A percentile compares a stretch with the other conserved stretches of the same genome.
These are phyloP conservation scores for Cytidiella melzeri DNA, from an alignment of 768 basidiomycete genomes.

Conservation along the genomic window DNA sequence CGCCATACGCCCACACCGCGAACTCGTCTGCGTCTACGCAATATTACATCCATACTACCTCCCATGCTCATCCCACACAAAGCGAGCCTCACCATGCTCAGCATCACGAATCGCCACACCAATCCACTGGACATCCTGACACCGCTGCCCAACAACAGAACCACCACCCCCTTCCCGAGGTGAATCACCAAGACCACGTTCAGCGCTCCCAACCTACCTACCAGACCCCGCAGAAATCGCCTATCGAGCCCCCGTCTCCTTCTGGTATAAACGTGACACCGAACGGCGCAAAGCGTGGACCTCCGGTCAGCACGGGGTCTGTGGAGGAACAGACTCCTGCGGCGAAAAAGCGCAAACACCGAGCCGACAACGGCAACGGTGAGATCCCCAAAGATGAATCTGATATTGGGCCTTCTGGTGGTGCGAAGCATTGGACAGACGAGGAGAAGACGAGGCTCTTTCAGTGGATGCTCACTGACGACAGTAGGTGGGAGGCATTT, in stretches of 20 bases:
- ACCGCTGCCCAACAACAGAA: not conserved
- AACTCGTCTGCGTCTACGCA: not conserved
- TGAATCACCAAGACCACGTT: not conserved
- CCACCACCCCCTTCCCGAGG: not conserved
- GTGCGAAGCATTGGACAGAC: conserved; percentile 82
- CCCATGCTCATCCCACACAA: not conserved
- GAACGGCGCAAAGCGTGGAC: conserved; percentile 5
- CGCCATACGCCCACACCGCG: conserved; percentile 3
- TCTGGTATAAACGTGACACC: not conserved
- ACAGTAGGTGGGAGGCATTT: conserved; percentile 75
- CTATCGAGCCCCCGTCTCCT: not conserved
- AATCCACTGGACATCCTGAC: not conserved
- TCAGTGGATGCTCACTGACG: conserved; percentile 72
- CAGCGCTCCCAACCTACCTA: not conserved
- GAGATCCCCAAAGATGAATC: conserved; percentile 7
- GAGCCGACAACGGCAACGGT: conserved; percentile 7
- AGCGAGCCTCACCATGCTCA: not conserved
- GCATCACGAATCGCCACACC: not conserved
- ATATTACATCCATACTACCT: conserved; percentile 3
- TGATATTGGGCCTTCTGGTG: conserved; percentile 26
- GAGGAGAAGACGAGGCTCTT: conserved; percentile 77
- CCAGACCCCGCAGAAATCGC: not conserved
- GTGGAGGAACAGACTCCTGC: conserved; percentile 2
- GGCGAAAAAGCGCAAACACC: conserved; percentile 12
- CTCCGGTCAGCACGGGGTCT: not conserved